Conservation (phyloP, 805 yeast genomes). For the Danielia reshetovae region DNA sequence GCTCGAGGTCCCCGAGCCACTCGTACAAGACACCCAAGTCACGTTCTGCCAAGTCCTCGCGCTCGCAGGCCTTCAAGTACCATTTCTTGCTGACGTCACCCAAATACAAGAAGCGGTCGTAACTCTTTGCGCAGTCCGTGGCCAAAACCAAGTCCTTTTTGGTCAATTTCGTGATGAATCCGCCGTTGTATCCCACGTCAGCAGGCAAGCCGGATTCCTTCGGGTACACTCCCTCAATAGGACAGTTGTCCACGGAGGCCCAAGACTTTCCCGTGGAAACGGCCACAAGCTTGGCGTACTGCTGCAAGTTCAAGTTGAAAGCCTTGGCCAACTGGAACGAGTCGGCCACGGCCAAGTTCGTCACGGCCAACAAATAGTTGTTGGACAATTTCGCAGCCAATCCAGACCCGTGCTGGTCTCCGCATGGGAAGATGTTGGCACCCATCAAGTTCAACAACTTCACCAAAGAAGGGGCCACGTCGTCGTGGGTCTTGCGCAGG, state of each 20-base stretch:
- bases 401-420: conserved; percentile 46
- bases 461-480: conserved; percentile 28
- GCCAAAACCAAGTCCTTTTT: conserved; percentile 43
- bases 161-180: conserved; percentile 46
- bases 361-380: conserved; percentile 50
- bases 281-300: conserved; percentile 46
- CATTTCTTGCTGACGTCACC: conserved; percentile 38
- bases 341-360: conserved; percentile 52
- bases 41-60: conserved; percentile 35
- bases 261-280: conserved; percentile 52
- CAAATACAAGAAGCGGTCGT: conserved; percentile 31
- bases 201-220: conserved; percentile 39
- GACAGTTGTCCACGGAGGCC: conserved; percentile 54
- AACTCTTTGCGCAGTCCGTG: conserved; percentile 32
- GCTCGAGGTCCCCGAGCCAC: conserved; percentile 38
- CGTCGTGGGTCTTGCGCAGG: conserved; percentile 29
- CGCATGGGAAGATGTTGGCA: conserved; percentile 45
- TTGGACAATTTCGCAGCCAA: conserved; percentile 53
- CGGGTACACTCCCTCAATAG: conserved; percentile 46
- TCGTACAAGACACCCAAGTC: conserved; percentile 42
- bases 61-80: conserved; percentile 42
- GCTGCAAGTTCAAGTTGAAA: conserved; percentile 43
- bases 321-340: conserved; percentile 50
- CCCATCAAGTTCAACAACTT: conserved; percentile 42
- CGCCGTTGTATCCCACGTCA: conserved; percentile 43